phyloP scores from a whole-genome alignment of 2,329 filamentous ascomycete genomes.

The Apiospora hydei region DNA sequence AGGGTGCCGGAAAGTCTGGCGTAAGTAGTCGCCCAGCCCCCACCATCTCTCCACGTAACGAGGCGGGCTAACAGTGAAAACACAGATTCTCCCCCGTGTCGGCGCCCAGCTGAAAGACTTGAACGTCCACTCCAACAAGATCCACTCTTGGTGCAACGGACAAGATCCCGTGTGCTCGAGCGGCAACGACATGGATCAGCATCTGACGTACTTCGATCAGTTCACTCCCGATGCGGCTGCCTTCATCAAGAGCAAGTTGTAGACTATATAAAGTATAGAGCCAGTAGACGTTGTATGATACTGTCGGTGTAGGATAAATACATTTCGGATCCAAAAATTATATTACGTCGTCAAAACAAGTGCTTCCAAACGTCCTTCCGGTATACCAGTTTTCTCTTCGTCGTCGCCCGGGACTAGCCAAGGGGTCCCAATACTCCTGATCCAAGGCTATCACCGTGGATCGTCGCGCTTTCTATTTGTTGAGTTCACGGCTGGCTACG shows the following conservation, averaged over 20 bases:
- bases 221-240: slow-evolving; percentile 17
- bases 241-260: slow-evolving; percentile 22
- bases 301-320: background rate
- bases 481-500: too few species aligned
- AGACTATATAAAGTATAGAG: background rate
- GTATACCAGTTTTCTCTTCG: too few species aligned
- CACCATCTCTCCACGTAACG: slow-evolving; percentile 20
- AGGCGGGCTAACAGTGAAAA: slow-evolving; percentile 30
- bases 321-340: background rate
- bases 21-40: background rate
- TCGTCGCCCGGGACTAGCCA: too few species aligned
- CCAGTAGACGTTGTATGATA: background rate
- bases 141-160: slow-evolving; percentile 18
- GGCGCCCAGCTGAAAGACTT: background rate
- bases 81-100: background rate
- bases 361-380: too few species aligned
- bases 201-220: slow-evolving; percentile 17
- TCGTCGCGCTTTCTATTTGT: too few species aligned
- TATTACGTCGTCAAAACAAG: too few species aligned
- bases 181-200: background rate
- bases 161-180: slow-evolving; percentile 17
- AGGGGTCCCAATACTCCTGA: too few species aligned
- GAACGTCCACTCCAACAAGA: slow-evolving; percentile 11
- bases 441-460: too few species aligned
- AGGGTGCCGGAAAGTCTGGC: slow-evolving; percentile 4